Conservation (phyloP, 2,329 filamentous ascomycete species). For the Botrytis deweyae region DNA sequence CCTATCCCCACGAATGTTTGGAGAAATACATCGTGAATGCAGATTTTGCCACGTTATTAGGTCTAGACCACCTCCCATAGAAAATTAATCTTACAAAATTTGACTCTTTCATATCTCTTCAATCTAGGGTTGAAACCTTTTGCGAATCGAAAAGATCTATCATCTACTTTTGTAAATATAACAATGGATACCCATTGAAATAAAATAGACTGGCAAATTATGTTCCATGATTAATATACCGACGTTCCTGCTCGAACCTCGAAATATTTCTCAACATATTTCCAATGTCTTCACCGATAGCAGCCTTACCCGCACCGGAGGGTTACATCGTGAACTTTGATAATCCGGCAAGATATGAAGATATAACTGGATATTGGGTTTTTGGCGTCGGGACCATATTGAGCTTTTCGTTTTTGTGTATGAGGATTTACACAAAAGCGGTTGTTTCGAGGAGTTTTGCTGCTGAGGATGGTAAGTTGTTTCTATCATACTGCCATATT, state of each 20-base stretch:
- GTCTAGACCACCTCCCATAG: neutral
- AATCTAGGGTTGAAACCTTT: neutral
- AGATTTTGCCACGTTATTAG: neutral
- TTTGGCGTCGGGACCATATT: conserved; percentile 5
- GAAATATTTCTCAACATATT: neutral
- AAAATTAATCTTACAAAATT: neutral
- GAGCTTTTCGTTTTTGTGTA: neutral
- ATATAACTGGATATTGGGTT: conserved; percentile 12
- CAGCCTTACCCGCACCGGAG: neutral
- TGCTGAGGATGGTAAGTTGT: conserved; percentile 1
- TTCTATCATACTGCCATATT: neutral
- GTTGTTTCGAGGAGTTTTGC: conserved; percentile 11
- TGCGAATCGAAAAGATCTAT: neutral
- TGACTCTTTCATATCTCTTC: neutral
- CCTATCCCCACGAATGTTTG: neutral
- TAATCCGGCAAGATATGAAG: neutral
- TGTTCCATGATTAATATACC: neutral
- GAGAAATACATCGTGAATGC: neutral
- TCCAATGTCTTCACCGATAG: neutral
- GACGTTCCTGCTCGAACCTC: neutral
- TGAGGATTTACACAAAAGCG: conserved; percentile 7
- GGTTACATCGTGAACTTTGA: conserved; percentile 12
- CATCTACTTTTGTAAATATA: neutral
- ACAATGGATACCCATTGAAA: neutral
- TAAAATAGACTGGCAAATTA: neutral